Evolutionary conservation across 2,329 filamentous ascomycete species (phyloP).

Genomic region (Pyrenochaeta sp.): DNA sequence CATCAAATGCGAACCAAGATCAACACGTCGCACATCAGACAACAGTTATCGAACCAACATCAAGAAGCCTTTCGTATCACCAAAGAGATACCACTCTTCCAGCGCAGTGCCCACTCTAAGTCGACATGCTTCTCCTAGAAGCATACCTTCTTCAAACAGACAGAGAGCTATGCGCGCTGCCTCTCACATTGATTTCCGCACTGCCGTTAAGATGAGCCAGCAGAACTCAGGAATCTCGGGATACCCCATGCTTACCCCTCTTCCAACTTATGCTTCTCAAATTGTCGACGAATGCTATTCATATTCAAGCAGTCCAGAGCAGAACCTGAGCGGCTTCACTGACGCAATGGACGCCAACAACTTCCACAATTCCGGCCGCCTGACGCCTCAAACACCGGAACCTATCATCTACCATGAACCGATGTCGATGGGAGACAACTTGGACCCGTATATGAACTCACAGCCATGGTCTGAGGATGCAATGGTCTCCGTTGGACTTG

Average conservation of each 20-base stretch:
- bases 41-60: constrained; percentile 37
- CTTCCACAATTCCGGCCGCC: constrained; percentile 27
- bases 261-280: constrained; percentile 32
- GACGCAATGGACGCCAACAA: constrained; percentile 22
- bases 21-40: constrained; percentile 47
- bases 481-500: constrained; percentile 30
- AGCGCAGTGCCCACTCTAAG: constrained; percentile 27
- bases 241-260: constrained; percentile 36
- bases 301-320: constrained; percentile 32
- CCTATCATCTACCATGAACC: constrained; percentile 32
- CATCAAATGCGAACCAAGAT: constrained; percentile 45
- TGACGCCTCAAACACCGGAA: constrained; percentile 43
- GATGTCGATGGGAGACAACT: constrained; percentile 23
- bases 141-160: constrained; percentile 26
- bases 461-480: constrained; percentile 35
- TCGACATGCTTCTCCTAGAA: constrained; percentile 29
- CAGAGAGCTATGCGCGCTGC: constrained; percentile 28
- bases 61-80: constrained; percentile 34
- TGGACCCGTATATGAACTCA: constrained; percentile 28
- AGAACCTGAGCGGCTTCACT: constrained; percentile 23
- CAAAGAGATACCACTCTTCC: constrained; percentile 34
- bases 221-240: constrained; percentile 28
- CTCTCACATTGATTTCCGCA: constrained; percentile 39
- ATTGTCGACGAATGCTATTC: constrained; percentile 35
- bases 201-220: constrained; percentile 35